Percentiles rank a stretch among this genome's conserved stretches.
These are phyloP conservation scores for Cutaneotrichosporon dermatis DNA, from an alignment of 1,284 basidiomycete genomes.

Conservation along the genomic window DNA sequence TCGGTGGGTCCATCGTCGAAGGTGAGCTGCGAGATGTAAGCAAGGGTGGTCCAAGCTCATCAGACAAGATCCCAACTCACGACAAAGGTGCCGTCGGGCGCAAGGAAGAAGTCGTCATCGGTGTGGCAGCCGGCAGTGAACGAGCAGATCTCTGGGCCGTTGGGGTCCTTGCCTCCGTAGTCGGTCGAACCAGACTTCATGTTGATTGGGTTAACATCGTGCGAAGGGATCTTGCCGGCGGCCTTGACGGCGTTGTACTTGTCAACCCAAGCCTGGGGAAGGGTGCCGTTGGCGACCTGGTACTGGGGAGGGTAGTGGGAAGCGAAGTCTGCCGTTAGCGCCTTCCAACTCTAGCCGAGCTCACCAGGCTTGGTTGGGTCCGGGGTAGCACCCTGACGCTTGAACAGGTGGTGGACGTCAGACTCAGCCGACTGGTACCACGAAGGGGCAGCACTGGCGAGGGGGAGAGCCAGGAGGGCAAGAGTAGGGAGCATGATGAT, in stretches of 20 bases:
- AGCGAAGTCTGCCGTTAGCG: constrained; percentile 10
- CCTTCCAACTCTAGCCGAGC: background rate
- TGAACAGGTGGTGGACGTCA: constrained; percentile 22
- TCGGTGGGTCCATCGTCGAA: constrained; percentile 56
- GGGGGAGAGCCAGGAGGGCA: constrained; percentile 9
- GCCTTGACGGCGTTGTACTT: constrained; percentile 15
- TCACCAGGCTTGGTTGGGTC: constrained; percentile 17
- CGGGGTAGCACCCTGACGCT: constrained; percentile 14
- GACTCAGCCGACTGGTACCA: constrained; percentile 17
- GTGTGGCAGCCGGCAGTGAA: constrained; percentile 43
- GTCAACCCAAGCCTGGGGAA: constrained; percentile 29
- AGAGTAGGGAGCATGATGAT: constrained; percentile 10
- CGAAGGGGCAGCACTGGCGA: constrained; percentile 3
- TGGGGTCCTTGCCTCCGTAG: constrained; percentile 24
- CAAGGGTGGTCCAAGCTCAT: background rate
- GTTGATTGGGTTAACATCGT: constrained; percentile 15
- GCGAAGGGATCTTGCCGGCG: constrained; percentile 1
- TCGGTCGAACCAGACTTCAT: no score
- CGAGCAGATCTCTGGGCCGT: constrained; percentile 39
- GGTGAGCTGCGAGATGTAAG: constrained; percentile 29
- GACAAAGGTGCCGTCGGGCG: constrained; percentile 37
- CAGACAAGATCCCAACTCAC: constrained; percentile 22
- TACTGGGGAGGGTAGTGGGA: constrained; percentile 19
- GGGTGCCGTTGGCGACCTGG: constrained; percentile 11
- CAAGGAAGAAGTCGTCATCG: constrained; percentile 29